Conservation (phyloP, 2,329 filamentous ascomycete genomes). For the Didymella pinodella region DNA sequence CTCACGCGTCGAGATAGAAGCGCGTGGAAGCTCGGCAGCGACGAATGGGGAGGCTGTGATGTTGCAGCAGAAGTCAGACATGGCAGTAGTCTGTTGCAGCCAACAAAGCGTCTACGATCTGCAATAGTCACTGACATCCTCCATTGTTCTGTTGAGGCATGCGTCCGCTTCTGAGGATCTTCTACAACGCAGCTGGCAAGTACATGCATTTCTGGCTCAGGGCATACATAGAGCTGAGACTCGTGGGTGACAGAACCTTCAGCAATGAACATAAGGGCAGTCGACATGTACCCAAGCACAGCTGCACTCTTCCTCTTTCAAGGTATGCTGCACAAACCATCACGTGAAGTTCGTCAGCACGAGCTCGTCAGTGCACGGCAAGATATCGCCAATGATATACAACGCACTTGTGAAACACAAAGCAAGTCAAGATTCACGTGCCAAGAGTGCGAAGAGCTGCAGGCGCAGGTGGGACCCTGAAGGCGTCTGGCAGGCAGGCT, state of each 20-base stretch:
- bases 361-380: not conserved
- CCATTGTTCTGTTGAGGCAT: no score
- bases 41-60: not conserved
- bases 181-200: no score
- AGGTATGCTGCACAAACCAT: not conserved
- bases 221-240: no score
- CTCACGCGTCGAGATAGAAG: constrained; percentile 19
- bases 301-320: not conserved
- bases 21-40: constrained; percentile 1
- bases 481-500: not conserved
- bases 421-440: constrained; percentile 1
- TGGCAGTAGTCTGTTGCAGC: no score
- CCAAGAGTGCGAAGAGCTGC: constrained; percentile 13
- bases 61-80: no score
- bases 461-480: constrained; percentile 10
- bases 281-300: not conserved
- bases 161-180: no score
- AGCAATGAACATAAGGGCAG: no score
- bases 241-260: no score
- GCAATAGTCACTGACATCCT: no score
- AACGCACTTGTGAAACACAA: not conserved
- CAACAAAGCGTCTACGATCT: no score
- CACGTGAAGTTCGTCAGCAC: not conserved
- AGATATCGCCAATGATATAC: not conserved
- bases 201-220: no score